Percentiles rank a stretch among this genome's conserved stretches.
phyloP scores from a whole-genome alignment of 2,329 filamentous ascomycete species.

The Colletotrichum gloeosporioides region DNA sequence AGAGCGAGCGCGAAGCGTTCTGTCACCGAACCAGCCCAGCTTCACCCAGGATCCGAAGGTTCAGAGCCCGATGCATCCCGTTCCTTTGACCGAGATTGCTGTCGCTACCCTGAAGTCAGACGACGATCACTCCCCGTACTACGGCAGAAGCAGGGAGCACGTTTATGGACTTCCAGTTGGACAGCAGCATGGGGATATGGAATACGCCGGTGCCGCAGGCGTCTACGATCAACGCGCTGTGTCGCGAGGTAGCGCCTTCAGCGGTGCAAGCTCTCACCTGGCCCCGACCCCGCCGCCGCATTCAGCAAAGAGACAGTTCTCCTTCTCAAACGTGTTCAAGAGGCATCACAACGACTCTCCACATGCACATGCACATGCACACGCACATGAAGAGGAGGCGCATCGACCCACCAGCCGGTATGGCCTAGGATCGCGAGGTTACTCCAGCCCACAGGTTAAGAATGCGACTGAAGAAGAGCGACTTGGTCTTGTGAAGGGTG shows the following conservation, averaged over 20 bases:
- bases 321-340: constrained; percentile 85
- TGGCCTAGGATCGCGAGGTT: constrained; percentile 39
- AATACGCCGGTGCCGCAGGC: constrained; percentile 53
- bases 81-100: constrained; percentile 67
- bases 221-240: constrained; percentile 36
- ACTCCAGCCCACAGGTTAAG: constrained; percentile 47
- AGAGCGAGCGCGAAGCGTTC: constrained; percentile 45
- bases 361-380: neutral
- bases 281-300: constrained; percentile 68
- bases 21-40: constrained; percentile 45
- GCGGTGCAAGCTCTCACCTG: constrained; percentile 44
- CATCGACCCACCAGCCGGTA: constrained; percentile 25
- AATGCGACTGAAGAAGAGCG: constrained; percentile 81
- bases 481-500: constrained; percentile 81
- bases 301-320: constrained; percentile 79
- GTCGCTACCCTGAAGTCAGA: constrained; percentile 52
- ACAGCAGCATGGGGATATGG: constrained; percentile 48
- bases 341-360: constrained; percentile 51
- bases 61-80: constrained; percentile 64
- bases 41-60: constrained; percentile 43
- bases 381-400: constrained; percentile 24
- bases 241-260: constrained; percentile 45
- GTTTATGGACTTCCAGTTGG: constrained; percentile 48
- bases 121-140: constrained; percentile 48
- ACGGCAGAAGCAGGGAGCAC: constrained; percentile 44